Evolutionary conservation across 345 rosid species (phyloP), one percentile per base, ranked within the genome.

Genomic region (Linum tenue): DNA sequence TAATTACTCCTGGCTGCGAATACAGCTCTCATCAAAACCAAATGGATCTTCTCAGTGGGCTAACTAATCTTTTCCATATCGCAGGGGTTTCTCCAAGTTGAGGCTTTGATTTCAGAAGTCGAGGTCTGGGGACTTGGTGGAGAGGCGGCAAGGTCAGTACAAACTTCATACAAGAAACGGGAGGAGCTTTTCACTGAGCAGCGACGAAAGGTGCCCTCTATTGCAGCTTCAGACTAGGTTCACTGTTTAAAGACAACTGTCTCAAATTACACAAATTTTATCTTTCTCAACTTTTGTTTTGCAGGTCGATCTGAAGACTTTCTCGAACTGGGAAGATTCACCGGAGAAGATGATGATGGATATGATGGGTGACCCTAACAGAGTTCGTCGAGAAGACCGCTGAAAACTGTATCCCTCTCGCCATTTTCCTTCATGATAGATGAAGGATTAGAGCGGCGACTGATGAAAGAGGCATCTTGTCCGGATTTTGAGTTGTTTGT

Each of bases 311-410:
- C 63, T 92, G 77, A 92, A 89, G 76, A 83, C 83, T 17, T 89
- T 87, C 76, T 73, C 92, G 37, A 87, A 61, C 48, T 90, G 97
- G 95, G 95, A 87, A 65, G 91, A 91, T 70, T 92, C 97, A 35
- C 98, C 97, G 2, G 90, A 90, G 88, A 92, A 90, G 79, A 81
- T 90, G 88, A 88, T 88, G 92, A 82, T 82, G 95, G 90, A 85
- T 59, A 85, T 92, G 91, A 66, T 84, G 63, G 80, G 81, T 8
- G 69, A 90, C 65, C 88, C 88, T 0, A 83, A 84, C 77, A 66
- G 68, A 40, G 84, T 84, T 56, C 53, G 37, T 63, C 76, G 82
- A 66, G 96, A 86, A 73, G 96, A 90, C 10, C 87, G 91, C 48
- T 88, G 51, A 80, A 9, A 48, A 15, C 14, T 40, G 5, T 38